These are phyloP conservation scores for Eremochloa ophiuroides DNA, from an alignment of 176 grass and related monocot species.

Conservation along the genomic window DNA sequence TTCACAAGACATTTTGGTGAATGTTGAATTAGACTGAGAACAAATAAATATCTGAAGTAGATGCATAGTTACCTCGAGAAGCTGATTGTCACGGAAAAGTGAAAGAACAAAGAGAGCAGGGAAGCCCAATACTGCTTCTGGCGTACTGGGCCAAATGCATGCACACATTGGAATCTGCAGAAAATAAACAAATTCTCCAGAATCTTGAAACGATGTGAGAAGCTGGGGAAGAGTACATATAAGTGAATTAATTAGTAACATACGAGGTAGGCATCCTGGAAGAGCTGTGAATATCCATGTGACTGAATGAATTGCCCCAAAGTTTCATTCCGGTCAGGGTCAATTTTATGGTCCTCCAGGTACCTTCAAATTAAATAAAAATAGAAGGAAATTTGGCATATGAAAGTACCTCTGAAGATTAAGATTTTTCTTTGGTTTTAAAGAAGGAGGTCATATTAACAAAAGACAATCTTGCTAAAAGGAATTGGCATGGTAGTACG, in stretches of 20 bases:
- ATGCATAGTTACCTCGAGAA: conserved; percentile 48
- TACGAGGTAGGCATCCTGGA: conserved; percentile 60
- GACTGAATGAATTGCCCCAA: conserved; percentile 65
- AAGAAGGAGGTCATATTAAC: too few relatives aligned
- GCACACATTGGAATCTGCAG: conserved; percentile 75
- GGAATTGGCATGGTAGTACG: too few relatives aligned
- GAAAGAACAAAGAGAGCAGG: conserved; percentile 76
- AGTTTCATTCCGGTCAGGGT: conserved; percentile 52
- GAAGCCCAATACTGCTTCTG: conserved; percentile 49
- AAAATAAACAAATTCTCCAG: not conserved
- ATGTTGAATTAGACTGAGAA: not conserved
- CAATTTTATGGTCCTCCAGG: conserved; percentile 56
- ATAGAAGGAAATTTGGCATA: not conserved
- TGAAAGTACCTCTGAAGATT: too few relatives aligned
- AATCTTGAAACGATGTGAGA: not conserved
- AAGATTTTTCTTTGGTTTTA: too few relatives aligned
- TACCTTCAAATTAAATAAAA: conserved; percentile 37
- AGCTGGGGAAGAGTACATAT: not conserved
- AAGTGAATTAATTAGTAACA: not conserved
- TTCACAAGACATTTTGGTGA: not conserved
- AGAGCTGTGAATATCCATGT: conserved; percentile 56
- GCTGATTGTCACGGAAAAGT: conserved; percentile 66
- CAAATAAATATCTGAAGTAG: not conserved
- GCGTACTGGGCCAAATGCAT: conserved; percentile 67
- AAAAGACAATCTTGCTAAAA: too few relatives aligned